Evolutionary conservation across 768 basidiomycete species (phyloP).

Genomic region (Ephemerocybe angulata): DNA sequence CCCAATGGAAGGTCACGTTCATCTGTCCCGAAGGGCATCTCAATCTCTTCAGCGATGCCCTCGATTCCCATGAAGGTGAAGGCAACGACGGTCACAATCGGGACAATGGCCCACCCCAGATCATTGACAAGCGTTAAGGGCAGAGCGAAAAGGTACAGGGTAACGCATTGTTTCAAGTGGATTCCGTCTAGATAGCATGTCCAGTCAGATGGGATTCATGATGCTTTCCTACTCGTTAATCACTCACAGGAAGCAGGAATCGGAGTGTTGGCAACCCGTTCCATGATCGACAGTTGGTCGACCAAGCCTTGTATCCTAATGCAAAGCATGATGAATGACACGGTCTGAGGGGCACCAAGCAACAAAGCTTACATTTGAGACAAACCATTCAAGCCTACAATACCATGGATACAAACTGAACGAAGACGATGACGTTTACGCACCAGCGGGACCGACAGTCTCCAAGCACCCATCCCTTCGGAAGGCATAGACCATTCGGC

Average conservation of each 20-base stretch:
- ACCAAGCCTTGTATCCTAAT: constrained; percentile 74
- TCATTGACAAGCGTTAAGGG: constrained; percentile 84
- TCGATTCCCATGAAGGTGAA: constrained; percentile 95
- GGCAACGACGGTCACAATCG: constrained; percentile 81
- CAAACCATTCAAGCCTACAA: constrained; percentile 71
- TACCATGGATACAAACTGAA: neutral
- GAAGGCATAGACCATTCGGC: constrained; percentile 64
- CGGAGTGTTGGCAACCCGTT: constrained; percentile 86
- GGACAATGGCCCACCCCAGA: constrained; percentile 79
- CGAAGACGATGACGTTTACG: constrained; percentile 11
- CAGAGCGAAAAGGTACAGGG: constrained; percentile 85
- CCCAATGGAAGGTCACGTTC: constrained; percentile 72
- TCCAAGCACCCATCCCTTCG: constrained; percentile 81
- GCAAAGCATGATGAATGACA: constrained; percentile 4
- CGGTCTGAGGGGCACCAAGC: neutral
- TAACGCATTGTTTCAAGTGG: constrained; percentile 94
- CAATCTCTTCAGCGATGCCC: constrained; percentile 92
- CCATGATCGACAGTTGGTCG: constrained; percentile 82
- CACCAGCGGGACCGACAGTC: constrained; percentile 85
- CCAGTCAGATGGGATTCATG: neutral
- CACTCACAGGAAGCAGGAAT: constrained; percentile 73
- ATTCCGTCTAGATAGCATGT: constrained; percentile 58
- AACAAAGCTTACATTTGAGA: constrained; percentile 49
- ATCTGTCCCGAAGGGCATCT: constrained; percentile 90
- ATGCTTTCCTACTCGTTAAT: constrained; percentile 1